Evolutionary conservation across 2,329 filamentous ascomycete species (phyloP), one percentile per base, ranked within the genome.

Genomic region (Geoglossum cookeanum): DNA sequence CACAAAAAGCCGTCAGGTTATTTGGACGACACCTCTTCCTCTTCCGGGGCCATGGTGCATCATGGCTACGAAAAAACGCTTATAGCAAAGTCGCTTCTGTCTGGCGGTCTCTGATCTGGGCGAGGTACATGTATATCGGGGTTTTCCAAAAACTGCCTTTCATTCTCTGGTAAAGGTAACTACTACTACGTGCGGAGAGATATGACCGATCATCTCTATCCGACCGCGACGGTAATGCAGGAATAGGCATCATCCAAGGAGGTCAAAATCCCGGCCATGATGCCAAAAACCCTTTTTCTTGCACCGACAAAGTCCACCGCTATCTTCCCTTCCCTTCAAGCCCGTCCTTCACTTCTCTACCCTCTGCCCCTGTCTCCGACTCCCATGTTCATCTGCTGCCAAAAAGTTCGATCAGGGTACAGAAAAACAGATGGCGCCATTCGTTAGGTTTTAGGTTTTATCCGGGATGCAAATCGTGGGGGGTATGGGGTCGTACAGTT

Each of bases 341-440:
- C 49, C 49, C 49, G 49, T 53, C 49, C 49, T 53, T 53, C 49
- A 53, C 49, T 53, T 53, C 49, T 53, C 49, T 53, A 53, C 49
- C 49, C 29, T 53, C 15, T 7, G 49, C 49, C 49, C 6, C 49
- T 53, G 17, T 35, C 35, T 33, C 49, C 49, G 49, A 53, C 49
- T n/a, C 49, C 37, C 32, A 22, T 53, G 30, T 35, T 35, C 30
- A 13, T 32, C 33, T 33, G 49, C n/a, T 35, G 30, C 29, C 9
- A 53, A 22, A 42, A 42, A 4, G 30, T 22, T 35, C 49, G 32
- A 22, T n/a, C 15, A 35, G 49, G 49, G 37, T 53, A 17, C 30
- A 53, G 30, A 22, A 53, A 53, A n/a, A 53, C 49, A 32, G 33
- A 53, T 35, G 49, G 49, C 49, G 49, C 49, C 49, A 37, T 53